Conservation (phyloP, 2,329 filamentous ascomycete genomes). For the Diaporthe ampelina region DNA sequence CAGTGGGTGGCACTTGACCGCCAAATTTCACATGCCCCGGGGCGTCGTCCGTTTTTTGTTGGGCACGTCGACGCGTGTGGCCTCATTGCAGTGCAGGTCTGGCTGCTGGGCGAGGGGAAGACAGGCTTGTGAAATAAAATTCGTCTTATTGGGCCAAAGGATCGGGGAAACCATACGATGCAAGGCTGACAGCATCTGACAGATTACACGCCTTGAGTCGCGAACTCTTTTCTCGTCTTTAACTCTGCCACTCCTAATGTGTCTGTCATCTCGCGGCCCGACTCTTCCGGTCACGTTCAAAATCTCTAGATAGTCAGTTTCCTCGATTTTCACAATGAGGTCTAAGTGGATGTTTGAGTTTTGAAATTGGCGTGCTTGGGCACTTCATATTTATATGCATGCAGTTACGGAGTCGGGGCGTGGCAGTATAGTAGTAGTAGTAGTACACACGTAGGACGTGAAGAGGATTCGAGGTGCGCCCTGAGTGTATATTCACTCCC, state of each 20-base stretch:
- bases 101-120: neutral
- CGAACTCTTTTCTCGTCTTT: neutral
- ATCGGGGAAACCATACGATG: conserved; percentile 2
- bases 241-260: neutral
- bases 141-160: conserved; percentile 5
- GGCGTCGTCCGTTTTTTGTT: conserved; percentile 38
- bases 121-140: neutral
- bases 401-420: neutral
- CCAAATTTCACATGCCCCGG: conserved; percentile 37
- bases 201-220: neutral
- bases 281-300: neutral
- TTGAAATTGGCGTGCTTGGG: conserved; percentile 8
- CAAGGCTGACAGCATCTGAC: conserved; percentile 14
- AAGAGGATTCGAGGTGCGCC: conserved; percentile 8
- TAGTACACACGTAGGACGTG: neutral
- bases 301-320: neutral
- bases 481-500: neutral
- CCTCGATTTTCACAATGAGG: neutral
- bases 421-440: neutral
- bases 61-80: conserved; percentile 26
- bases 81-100: conserved; percentile 23
- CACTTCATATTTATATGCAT: conserved; percentile 9
- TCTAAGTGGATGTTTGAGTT: neutral
- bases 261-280: neutral
- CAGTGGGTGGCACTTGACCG: conserved; percentile 31